phyloP scores from a whole-genome alignment of 1,284 basidiomycete genomes.

The Trametes versicolor region DNA sequence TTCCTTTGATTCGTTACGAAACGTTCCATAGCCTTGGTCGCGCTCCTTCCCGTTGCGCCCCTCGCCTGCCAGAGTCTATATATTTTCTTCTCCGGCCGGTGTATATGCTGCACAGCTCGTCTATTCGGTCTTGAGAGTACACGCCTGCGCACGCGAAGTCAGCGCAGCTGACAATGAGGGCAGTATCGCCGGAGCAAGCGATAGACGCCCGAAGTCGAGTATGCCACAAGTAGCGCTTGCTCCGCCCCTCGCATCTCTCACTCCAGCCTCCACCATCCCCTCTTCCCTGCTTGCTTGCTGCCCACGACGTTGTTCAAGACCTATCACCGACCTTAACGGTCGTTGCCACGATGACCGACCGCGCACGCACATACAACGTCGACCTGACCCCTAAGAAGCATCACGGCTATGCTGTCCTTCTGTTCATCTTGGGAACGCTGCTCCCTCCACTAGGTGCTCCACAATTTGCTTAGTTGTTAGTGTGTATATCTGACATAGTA shows the following conservation, averaged over 20 bases:
- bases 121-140: background rate
- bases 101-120: background rate
- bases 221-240: slow-evolving; percentile 5
- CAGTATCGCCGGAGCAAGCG: background rate
- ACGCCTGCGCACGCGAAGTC: background rate
- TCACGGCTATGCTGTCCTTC: slow-evolving; percentile 85
- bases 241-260: slow-evolving; percentile 4
- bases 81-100: no score
- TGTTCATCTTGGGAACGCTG: slow-evolving; percentile 86
- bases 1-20: background rate
- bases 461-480: slow-evolving; percentile 5
- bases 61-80: background rate
- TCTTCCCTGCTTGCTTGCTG: background rate
- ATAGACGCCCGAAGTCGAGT: slow-evolving; percentile 20
- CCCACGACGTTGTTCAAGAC: background rate
- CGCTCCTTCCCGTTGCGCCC: background rate
- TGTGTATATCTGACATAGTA: slow-evolving; percentile 15
- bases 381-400: slow-evolving; percentile 76
- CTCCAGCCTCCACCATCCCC: slow-evolving; percentile 10
- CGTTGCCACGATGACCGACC: slow-evolving; percentile 35
- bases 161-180: no score
- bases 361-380: slow-evolving; percentile 52
- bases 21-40: background rate
- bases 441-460: slow-evolving; percentile 87
- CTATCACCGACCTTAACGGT: background rate